Evolutionary conservation across 2,329 filamentous ascomycete species (phyloP), one percentile per base, ranked within the genome.

Genomic region (Colletotrichum kahawae): DNA sequence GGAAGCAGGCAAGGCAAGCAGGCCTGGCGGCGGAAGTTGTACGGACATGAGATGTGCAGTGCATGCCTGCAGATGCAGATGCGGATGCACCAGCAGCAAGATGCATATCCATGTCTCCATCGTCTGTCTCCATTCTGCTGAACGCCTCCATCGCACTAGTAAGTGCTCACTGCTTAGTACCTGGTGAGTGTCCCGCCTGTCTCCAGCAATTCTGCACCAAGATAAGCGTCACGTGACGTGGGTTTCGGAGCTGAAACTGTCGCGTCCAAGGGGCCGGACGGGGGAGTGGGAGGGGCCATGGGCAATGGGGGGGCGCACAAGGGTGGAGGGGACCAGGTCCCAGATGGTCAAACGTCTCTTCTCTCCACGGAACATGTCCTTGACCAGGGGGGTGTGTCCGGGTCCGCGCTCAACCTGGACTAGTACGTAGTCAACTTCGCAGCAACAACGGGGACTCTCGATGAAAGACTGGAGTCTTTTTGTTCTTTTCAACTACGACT

Each of bases 161-260:
- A 24, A 4, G 24, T 24, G 24, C 24, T 24, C 24, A 24, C 24
- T 24, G 24, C 24, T 24, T 4, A 24, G 24, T 24, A 24, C 24
- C 24, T 24, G 21, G 21, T 21, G 21, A 48, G 14, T 9, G 43
- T 29, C 29, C 29, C 29, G 29, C 29, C 29, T 29, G 16, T 18
- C 43, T 48, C 43, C 43, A 48, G 18, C 43, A 18, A 24, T 59
- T 62, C 67, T 43, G 48, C 67, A 57, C 24, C 38, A 38, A 48
- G 8, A 33, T 29, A 14, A 6, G 31, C 63, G 63, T 75, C 72
- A 75, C 72, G 72, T 75, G 72, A 72, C 59, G 43, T 38, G 57
- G 57, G 72, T 75, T 75, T 75, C 72, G 72, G 72, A 72, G 72
- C 72, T 75, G 72, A 75, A 75, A 75, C 72, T 31, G 72, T 75